A percentile compares a stretch with the other conserved stretches of the same genome.
Conservation (phyloP, 176 grass and related monocot species). For the Hordeum marinum region DNA sequence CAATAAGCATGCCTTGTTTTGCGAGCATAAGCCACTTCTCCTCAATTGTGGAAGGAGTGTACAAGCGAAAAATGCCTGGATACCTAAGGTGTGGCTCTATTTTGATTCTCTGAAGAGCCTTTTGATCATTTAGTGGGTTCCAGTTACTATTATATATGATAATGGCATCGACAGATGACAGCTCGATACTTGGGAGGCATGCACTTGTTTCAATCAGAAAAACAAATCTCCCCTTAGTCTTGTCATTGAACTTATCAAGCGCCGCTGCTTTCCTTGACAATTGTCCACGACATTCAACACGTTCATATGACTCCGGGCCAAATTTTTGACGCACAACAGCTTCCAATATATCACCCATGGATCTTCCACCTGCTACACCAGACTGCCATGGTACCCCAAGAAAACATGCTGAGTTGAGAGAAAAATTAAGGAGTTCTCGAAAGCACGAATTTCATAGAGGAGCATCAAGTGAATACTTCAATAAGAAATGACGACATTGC, state of each 20-base stretch:
- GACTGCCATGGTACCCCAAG: slow-evolving; percentile 34
- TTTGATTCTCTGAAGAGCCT: slow-evolving; percentile 51
- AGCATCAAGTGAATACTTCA: not conserved
- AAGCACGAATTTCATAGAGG: not conserved
- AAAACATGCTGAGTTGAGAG: slow-evolving; percentile 4
- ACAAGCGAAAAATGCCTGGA: slow-evolving; percentile 63
- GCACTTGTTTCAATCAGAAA: slow-evolving; percentile 70
- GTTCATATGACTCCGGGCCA: slow-evolving; percentile 62
- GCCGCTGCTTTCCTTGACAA: slow-evolving; percentile 41
- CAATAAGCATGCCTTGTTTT: slow-evolving; percentile 51
- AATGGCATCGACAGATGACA: slow-evolving; percentile 61
- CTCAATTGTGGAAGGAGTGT: slow-evolving; percentile 72
- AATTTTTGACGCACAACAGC: slow-evolving; percentile 61
- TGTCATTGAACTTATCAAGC: slow-evolving; percentile 75
- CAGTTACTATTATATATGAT: slow-evolving; percentile 69
- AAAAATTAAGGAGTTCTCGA: not conserved
- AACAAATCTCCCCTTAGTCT: slow-evolving; percentile 60
- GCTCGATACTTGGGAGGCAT: slow-evolving; percentile 69
- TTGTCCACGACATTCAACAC: slow-evolving; percentile 34
- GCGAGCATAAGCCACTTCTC: slow-evolving; percentile 62
- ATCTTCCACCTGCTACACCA: slow-evolving; percentile 41
- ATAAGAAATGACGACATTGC: not conserved
- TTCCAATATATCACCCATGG: slow-evolving; percentile 67
- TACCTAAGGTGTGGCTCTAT: slow-evolving; percentile 37
- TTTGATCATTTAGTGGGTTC: slow-evolving; percentile 80